Conservation (phyloP, 495 filamentous ascomycete genomes). For the Podospora didyma region DNA sequence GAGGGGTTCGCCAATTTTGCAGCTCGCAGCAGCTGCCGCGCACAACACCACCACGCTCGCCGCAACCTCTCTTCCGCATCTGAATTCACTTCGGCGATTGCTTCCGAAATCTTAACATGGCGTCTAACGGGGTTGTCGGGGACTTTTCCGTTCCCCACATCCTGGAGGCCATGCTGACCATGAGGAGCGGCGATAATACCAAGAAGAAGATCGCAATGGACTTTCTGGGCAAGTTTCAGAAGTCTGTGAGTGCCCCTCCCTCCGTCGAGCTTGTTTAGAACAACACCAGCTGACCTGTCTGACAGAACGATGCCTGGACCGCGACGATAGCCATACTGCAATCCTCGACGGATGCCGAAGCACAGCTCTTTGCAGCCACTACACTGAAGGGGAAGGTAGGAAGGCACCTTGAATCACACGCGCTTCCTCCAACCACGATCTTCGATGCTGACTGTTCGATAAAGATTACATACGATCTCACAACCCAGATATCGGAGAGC, state of each 20-base stretch:
- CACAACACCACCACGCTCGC: slow-evolving; percentile 32
- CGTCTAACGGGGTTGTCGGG: slow-evolving; percentile 60
- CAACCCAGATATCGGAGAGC: slow-evolving; percentile 68
- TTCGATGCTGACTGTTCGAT: slow-evolving; percentile 19
- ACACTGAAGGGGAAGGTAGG: slow-evolving; percentile 95
- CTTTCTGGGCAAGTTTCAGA: slow-evolving; percentile 94
- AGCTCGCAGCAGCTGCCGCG: slow-evolving; percentile 42
- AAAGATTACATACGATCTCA: slow-evolving; percentile 48
- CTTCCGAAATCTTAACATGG: slow-evolving; percentile 49
- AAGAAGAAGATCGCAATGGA: slow-evolving; percentile 88
- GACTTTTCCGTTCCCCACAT: slow-evolving; percentile 71
- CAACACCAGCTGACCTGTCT: not conserved
- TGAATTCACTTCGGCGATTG: not conserved
- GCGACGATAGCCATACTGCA: slow-evolving; percentile 82
- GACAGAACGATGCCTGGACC: slow-evolving; percentile 81
- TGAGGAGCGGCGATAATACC: slow-evolving; percentile 77
- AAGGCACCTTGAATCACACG: slow-evolving; percentile 16
- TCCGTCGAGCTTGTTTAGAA: not conserved
- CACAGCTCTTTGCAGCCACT: slow-evolving; percentile 92
- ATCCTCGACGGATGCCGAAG: slow-evolving; percentile 68
- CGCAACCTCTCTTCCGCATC: not conserved
- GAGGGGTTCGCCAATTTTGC: slow-evolving; percentile 55
- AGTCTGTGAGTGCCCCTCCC: slow-evolving; percentile 67
- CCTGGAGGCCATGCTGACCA: slow-evolving; percentile 80
- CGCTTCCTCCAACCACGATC: not conserved